These are phyloP conservation scores for Colletotrichum orchidophilum DNA, from an alignment of 2,329 filamentous ascomycete genomes.

Conservation along the genomic window DNA sequence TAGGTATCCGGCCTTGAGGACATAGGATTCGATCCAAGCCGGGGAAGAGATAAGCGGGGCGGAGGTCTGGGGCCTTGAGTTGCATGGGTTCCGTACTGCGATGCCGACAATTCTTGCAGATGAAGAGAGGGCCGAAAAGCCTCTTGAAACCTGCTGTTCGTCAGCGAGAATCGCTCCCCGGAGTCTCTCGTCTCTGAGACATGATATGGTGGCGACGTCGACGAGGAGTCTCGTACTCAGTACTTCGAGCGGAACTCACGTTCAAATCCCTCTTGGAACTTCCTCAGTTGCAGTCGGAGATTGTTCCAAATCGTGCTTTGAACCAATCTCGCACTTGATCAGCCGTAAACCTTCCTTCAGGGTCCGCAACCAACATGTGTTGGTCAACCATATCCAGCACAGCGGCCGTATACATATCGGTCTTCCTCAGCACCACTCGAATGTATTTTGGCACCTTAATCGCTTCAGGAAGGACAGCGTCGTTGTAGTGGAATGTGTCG, in stretches of 20 bases:
- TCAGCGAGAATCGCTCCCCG: too few species aligned
- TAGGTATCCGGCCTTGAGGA: too few species aligned
- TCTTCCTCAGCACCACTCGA: conserved; percentile 17
- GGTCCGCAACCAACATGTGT: conserved; percentile 34
- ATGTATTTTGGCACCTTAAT: conserved; percentile 1
- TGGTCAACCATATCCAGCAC: conserved; percentile 40
- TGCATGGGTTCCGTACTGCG: too few species aligned
- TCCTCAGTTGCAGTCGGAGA: background rate
- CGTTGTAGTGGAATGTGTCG: conserved; percentile 1
- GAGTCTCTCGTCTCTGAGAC: too few species aligned
- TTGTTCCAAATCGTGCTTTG: background rate
- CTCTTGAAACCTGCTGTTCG: too few species aligned
- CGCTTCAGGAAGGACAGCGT: background rate
- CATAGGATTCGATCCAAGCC: too few species aligned
- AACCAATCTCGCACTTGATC: background rate
- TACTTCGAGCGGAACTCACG: too few species aligned
- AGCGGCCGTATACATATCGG: conserved; percentile 35
- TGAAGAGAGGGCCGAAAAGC: too few species aligned
- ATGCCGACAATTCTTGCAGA: too few species aligned
- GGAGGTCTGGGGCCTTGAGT: too few species aligned
- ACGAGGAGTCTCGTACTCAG: background rate
- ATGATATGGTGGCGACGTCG: too few species aligned
- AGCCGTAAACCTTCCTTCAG: background rate
- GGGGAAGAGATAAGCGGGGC: too few species aligned
- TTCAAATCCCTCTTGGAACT: background rate